phyloP scores from a whole-genome alignment of 2,329 filamentous ascomycete genomes.

The Fusarium domesticum region DNA sequence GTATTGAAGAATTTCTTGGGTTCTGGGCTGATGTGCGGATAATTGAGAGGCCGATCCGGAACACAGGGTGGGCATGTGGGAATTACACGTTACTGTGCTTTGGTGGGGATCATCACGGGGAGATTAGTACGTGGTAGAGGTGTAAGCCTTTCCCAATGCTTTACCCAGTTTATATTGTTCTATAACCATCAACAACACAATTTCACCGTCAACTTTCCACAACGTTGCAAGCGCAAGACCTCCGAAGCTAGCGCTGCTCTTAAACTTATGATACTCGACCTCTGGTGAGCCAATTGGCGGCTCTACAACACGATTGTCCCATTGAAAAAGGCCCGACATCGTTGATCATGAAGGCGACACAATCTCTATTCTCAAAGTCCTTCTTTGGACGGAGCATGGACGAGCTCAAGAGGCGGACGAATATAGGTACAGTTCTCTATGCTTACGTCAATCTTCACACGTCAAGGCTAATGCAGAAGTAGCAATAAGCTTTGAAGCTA shows the following conservation, averaged over 20 bases:
- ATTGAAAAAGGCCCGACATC: neutral
- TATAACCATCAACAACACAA: no score
- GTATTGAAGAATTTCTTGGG: conserved; percentile 26
- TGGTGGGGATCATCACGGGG: neutral
- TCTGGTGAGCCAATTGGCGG: conserved; percentile 31
- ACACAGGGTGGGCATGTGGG: neutral
- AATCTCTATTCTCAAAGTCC: conserved; percentile 46
- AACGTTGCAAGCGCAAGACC: conserved; percentile 1
- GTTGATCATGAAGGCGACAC: conserved; percentile 47
- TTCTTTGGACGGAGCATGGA: conserved; percentile 58
- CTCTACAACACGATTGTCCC: conserved; percentile 14
- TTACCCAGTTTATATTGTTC: no score
- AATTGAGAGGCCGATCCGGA: conserved; percentile 16
- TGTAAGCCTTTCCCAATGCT: conserved; percentile 8
- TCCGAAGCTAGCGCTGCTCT: neutral
- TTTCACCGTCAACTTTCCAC: no score
- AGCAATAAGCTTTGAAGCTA: conserved; percentile 68
- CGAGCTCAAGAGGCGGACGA: conserved; percentile 56
- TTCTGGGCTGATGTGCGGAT: conserved; percentile 23
- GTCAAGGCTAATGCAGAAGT: neutral
- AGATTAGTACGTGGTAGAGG: conserved; percentile 11
- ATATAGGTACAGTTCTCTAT: conserved; percentile 46
- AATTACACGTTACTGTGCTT: fast-evolving
- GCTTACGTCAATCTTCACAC: fast-evolving
- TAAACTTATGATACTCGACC: conserved; percentile 22